A percentile compares a stretch with the other conserved stretches of the same genome.
phyloP scores from a whole-genome alignment of 2,329 filamentous ascomycete genomes.

The Dothistroma pini region DNA sequence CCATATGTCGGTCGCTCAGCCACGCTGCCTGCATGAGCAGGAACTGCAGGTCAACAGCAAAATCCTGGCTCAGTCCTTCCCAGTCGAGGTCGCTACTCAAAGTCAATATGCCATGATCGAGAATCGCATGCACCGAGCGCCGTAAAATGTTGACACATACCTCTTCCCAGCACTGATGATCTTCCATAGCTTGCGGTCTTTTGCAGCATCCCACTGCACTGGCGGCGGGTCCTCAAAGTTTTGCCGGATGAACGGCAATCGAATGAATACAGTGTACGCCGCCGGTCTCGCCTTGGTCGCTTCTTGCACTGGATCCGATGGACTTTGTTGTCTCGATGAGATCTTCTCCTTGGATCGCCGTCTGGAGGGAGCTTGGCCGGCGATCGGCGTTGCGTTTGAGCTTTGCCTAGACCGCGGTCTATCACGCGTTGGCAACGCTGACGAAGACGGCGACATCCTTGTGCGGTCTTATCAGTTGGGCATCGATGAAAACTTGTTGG shows the following conservation, averaged over 20 bases:
- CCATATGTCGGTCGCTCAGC: constrained; percentile 85
- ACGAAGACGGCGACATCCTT: constrained; percentile 27
- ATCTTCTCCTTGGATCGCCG: constrained; percentile 11
- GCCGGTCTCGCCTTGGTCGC: constrained; percentile 6
- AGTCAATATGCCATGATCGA: no score
- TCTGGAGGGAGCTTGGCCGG: constrained; percentile 9
- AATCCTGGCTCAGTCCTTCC: constrained; percentile 48
- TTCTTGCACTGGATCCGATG: constrained; percentile 6
- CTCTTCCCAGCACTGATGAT: constrained; percentile 63
- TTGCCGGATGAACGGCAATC: constrained; percentile 82
- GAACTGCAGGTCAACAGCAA: constrained; percentile 83
- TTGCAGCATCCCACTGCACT: constrained; percentile 81
- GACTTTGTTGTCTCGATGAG: constrained; percentile 20
- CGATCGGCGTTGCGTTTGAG: constrained; percentile 21
- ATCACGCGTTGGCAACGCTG: constrained; percentile 11
- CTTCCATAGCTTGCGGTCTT: constrained; percentile 87
- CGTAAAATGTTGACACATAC: constrained; percentile 34
- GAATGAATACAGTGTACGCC: constrained; percentile 71
- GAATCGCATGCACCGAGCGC: no score
- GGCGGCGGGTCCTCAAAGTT: constrained; percentile 87
- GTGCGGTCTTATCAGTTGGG: constrained; percentile 2
- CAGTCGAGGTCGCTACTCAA: constrained; percentile 68
- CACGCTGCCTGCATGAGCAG: constrained; percentile 90
- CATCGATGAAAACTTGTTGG: constrained; percentile 7
- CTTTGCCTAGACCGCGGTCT: constrained; percentile 22